phyloP scores from a whole-genome alignment of 2,329 filamentous ascomycete genomes.

The Trichophyton equinum region DNA sequence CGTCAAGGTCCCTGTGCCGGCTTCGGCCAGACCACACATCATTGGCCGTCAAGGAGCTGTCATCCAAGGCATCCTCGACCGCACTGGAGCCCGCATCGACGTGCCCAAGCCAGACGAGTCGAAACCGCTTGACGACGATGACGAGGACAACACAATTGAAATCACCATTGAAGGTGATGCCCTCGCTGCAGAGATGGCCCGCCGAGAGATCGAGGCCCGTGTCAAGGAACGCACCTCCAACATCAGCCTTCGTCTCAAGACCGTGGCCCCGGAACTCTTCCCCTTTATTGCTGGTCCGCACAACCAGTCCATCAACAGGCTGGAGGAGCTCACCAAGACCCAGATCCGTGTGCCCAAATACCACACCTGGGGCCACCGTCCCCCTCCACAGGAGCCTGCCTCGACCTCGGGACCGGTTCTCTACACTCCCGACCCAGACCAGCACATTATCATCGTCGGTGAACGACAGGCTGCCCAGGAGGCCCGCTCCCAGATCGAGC shows the following conservation, averaged over 20 bases:
- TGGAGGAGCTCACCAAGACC: conserved; percentile 63
- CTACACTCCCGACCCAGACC: conserved; percentile 60
- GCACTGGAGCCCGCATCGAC: conserved; percentile 80
- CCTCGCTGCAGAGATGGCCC: conserved; percentile 71
- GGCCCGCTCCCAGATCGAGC: conserved; percentile 68
- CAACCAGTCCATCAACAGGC: conserved; percentile 52
- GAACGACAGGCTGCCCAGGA: conserved; percentile 73
- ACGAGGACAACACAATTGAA: conserved; percentile 65
- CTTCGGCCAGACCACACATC: conserved; percentile 73
- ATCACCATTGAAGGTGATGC: conserved; percentile 85
- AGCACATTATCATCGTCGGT: conserved; percentile 73
- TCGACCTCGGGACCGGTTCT: conserved; percentile 45
- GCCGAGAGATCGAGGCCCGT: conserved; percentile 73
- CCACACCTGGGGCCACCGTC: conserved; percentile 62
- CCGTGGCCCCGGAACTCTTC: conserved; percentile 83
- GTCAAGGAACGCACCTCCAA: conserved; percentile 74
- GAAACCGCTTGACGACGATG: conserved; percentile 56
- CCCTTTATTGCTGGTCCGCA: conserved; percentile 81
- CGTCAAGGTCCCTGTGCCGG: conserved; percentile 66
- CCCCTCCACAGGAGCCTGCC: conserved; percentile 39
- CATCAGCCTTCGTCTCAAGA: conserved; percentile 66
- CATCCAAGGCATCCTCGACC: conserved; percentile 80
- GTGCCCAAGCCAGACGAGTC: conserved; percentile 67
- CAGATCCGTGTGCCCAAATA: conserved; percentile 74
- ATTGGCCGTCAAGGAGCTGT: conserved; percentile 85